Conservation (phyloP, 2,329 filamentous ascomycete genomes). For the Microsporum canis region DNA sequence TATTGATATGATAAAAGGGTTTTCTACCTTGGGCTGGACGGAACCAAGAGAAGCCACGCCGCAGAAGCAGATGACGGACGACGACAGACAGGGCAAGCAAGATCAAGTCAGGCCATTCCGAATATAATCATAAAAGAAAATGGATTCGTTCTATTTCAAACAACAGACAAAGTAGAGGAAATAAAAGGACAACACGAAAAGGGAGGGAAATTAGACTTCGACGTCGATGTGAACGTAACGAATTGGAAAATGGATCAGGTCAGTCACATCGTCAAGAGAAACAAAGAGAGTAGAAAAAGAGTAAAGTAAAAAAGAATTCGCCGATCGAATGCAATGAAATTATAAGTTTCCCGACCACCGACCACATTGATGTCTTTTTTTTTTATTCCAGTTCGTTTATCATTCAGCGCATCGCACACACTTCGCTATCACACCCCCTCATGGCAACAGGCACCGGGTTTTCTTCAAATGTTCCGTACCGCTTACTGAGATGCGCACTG, state of each 20-base stretch:
- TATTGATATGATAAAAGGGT: background rate
- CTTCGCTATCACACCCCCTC: background rate
- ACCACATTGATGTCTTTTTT: slow-evolving; percentile 4
- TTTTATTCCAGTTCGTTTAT: slow-evolving; percentile 1
- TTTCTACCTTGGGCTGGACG: background rate
- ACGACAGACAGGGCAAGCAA: background rate
- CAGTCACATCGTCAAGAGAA: slow-evolving; percentile 1
- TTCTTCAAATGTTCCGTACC: background rate
- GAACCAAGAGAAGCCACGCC: background rate
- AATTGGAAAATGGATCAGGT: slow-evolving; percentile 1
- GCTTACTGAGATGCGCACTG: slow-evolving; percentile 43
- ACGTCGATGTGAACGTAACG: background rate
- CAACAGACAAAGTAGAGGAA: background rate
- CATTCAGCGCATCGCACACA: slow-evolving; percentile 1
- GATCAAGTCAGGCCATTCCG: background rate
- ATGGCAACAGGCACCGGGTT: background rate
- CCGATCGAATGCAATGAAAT: slow-evolving; percentile 5
- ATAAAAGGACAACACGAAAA: background rate
- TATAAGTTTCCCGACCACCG: slow-evolving; percentile 4
- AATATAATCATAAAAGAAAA: background rate
- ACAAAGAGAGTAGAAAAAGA: background rate
- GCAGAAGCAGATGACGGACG: background rate
- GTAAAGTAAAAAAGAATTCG: slow-evolving; percentile 4
- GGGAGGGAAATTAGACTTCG: background rate
- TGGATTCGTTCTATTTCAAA: slow-evolving; percentile 3